Evolutionary conservation across 2,329 filamentous ascomycete species (phyloP).

Genomic region (Hypoxylon sp.): DNA sequence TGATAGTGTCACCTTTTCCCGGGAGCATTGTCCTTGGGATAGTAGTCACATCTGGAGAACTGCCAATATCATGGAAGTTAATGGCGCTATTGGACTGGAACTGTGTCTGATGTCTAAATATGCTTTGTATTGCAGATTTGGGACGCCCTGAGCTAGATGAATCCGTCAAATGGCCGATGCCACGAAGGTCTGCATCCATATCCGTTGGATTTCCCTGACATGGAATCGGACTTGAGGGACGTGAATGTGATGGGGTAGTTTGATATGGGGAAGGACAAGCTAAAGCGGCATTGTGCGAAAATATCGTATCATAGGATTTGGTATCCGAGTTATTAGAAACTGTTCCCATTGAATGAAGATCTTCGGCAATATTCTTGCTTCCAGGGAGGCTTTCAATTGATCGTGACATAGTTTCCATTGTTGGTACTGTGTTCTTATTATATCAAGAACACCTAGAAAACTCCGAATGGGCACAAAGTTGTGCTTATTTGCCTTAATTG

Average conservation of each 20-base stretch:
- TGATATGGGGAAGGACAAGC: slow-evolving; percentile 14
- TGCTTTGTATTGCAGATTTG: background rate
- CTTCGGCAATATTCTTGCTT: slow-evolving; percentile 4
- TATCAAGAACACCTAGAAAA: background rate
- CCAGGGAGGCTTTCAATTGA: background rate
- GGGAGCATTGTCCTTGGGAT: background rate
- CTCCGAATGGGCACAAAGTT: background rate
- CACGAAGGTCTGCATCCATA: slow-evolving; percentile 9
- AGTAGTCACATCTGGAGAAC: background rate
- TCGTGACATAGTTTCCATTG: slow-evolving; percentile 4
- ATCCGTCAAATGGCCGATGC: background rate
- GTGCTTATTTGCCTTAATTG: background rate
- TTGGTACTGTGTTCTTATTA: background rate
- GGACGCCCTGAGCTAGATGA: background rate
- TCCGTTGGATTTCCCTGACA: background rate
- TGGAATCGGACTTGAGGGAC: slow-evolving; percentile 9
- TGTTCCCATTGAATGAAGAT: slow-evolving; percentile 16
- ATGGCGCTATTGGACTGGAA: background rate
- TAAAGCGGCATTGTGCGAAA: slow-evolving; percentile 5
- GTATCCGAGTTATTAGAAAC: slow-evolving; percentile 18
- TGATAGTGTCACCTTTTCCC: background rate
- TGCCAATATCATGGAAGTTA: background rate
- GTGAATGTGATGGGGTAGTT: slow-evolving; percentile 20
- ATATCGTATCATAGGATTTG: slow-evolving; percentile 17
- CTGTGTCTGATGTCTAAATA: background rate